phyloP scores from a whole-genome alignment of 257 asterid genomes.

The Knoxia roxburghii region DNA sequence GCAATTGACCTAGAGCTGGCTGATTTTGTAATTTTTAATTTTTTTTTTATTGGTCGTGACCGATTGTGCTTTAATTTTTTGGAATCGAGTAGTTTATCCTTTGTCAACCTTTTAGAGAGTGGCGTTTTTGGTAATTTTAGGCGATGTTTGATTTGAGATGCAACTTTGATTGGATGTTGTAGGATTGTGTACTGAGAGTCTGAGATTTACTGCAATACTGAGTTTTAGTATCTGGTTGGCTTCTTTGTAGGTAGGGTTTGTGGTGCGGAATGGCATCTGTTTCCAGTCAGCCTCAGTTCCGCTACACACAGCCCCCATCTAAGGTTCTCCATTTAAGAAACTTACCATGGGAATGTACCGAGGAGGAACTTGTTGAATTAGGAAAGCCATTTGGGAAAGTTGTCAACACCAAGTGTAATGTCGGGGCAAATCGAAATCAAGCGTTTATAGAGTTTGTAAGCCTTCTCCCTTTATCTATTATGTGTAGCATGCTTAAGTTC shows the following conservation, averaged over 20 bases:
- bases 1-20: neutral
- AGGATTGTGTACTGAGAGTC: neutral
- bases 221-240: neutral
- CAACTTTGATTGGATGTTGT: neutral
- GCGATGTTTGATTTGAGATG: neutral
- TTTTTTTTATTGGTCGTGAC: too few species aligned
- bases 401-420: constrained; percentile 95
- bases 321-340: constrained; percentile 97
- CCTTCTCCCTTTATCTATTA: neutral
- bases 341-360: constrained; percentile 96
- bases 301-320: constrained; percentile 95
- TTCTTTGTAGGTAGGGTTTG: constrained; percentile 26
- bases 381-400: constrained; percentile 97
- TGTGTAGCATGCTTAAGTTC: constrained; percentile 9
- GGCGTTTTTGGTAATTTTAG: neutral
- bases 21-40: neutral
- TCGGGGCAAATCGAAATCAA: constrained; percentile 95
- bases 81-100: neutral
- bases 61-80: neutral
- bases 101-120: neutral
- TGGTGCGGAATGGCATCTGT: constrained; percentile 73
- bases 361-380: constrained; percentile 86
- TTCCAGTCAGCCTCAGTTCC: constrained; percentile 94
- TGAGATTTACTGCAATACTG: neutral
- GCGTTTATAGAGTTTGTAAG: constrained; percentile 98